Base-by-base conservation (phyloP, 768 basidiomycete species). In the Termitomyces titanicus region DNA sequence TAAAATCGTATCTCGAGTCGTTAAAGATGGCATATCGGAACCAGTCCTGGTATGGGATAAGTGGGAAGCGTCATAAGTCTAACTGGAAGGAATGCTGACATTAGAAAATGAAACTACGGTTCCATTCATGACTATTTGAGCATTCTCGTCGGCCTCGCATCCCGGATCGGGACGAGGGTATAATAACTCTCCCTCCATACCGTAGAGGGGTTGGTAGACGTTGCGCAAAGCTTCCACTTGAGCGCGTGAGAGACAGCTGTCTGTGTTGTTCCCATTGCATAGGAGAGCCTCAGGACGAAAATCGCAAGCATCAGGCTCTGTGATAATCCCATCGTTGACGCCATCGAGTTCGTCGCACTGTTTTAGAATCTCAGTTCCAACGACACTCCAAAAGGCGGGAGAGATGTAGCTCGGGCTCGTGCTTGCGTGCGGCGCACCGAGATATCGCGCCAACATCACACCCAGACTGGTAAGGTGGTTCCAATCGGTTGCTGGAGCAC, bases 121-220 rank as follows among this genome's bases (percentile, higher is more conserved):
- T 18, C 48, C 49, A 15, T 20, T 39, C 29, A 56, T 18, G 40
- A 46, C 22, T 9, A 6, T 3, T 3, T 37, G 29, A 13, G 6
- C 5, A 43, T 48, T 55, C 13, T 31, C 47, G 50, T 45, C 43
- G 22, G 40, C 55, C 18, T 46, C 34, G 3, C 31, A 43, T 15
- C 54, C 54, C 11, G 54, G 54, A 50, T 55, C 54, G n/a, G 35
- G 43, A 18, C 55, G 48, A 45, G 43, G 55, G 25, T 46, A 56
- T 8, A 51, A 11, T 5, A 56, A 44, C 22, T 56, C 17, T 20
- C 49, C 49, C 4, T 42, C 18, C 1, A 5, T 13, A 22, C 53
- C 47, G 25, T 45, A 47, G 10, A 54, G 18, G 34, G 53, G 53
- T 17, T 42, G 18, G n/a, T 54, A 33, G 18, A 54, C 35, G n/a